phyloP scores from a whole-genome alignment of 2,329 filamentous ascomycete genomes.

The Scleromitrula shiraiana region DNA sequence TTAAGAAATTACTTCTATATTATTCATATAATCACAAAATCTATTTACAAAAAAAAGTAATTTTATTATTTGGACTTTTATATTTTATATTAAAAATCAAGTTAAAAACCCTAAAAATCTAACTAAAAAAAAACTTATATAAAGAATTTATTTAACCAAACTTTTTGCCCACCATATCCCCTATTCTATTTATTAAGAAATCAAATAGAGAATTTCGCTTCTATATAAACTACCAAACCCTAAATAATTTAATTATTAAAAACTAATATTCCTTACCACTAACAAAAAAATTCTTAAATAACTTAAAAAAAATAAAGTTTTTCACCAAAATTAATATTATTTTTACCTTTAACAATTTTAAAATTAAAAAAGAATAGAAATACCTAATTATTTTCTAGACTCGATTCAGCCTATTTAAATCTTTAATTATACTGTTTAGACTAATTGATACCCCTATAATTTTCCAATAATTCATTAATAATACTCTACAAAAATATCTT shows the following conservation, averaged over 20 bases:
- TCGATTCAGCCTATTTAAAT: not conserved
- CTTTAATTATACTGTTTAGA: not conserved
- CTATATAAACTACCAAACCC: not conserved
- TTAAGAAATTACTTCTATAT: too few relatives aligned
- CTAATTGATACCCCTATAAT: not conserved
- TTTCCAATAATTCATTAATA: not conserved
- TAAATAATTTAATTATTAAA: not conserved
- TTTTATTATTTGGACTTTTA: too few relatives aligned
- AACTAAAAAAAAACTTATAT: not conserved
- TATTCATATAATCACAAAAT: too few relatives aligned
- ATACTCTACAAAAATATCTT: not conserved
- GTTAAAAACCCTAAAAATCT: not conserved
- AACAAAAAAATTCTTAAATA: not conserved
- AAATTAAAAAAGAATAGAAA: not conserved
- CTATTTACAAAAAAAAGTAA: too few relatives aligned
- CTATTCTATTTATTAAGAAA: not conserved
- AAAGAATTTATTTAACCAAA: not conserved
- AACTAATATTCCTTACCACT: not conserved
- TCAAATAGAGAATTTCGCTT: not conserved
- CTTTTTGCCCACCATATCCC: not conserved
- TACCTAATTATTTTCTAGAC: not conserved
- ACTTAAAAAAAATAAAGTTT: not conserved
- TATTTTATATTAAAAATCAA: not conserved
- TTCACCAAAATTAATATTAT: not conserved
- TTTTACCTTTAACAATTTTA: not conserved